Evolutionary conservation across 2,329 filamentous ascomycete species (phyloP).

Genomic region (Aspergillus piperis): DNA sequence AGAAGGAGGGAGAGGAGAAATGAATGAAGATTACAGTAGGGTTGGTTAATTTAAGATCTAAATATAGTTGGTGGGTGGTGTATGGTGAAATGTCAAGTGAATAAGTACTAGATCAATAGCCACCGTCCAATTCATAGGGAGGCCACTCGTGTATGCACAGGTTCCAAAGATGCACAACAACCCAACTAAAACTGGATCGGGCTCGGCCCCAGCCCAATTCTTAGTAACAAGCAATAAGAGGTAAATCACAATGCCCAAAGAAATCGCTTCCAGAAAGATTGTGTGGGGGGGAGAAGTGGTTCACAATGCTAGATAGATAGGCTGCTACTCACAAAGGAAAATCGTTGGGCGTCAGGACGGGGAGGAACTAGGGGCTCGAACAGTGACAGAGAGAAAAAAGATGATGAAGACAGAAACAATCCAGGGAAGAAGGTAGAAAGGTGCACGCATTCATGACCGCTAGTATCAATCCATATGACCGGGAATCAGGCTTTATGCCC

Average conservation of each 20-base stretch:
- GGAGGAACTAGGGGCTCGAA: conserved; percentile 9
- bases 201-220: too few species aligned
- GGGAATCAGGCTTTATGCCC: conserved; percentile 18
- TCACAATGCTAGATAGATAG: conserved; percentile 21
- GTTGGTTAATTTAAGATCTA: too few species aligned
- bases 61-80: too few species aligned
- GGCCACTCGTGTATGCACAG: too few species aligned
- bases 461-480: conserved; percentile 21
- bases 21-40: too few species aligned
- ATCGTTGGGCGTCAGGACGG: conserved; percentile 29
- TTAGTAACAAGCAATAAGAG: conserved; percentile 8
- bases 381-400: conserved; percentile 7
- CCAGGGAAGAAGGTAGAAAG: not conserved
- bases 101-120: too few species aligned
- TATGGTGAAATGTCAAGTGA: not conserved
- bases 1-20: not conserved
- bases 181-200: not conserved
- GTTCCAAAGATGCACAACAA: not conserved
- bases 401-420: conserved; percentile 1
- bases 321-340: conserved; percentile 35
- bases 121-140: too few species aligned
- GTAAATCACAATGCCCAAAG: conserved; percentile 14
- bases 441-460: conserved; percentile 27
- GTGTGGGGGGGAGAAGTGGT: conserved; percentile 14
- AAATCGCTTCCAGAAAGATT: conserved; percentile 18